phyloP scores from a whole-genome alignment of 2,329 filamentous ascomycete species.

The Calycina marina region DNA sequence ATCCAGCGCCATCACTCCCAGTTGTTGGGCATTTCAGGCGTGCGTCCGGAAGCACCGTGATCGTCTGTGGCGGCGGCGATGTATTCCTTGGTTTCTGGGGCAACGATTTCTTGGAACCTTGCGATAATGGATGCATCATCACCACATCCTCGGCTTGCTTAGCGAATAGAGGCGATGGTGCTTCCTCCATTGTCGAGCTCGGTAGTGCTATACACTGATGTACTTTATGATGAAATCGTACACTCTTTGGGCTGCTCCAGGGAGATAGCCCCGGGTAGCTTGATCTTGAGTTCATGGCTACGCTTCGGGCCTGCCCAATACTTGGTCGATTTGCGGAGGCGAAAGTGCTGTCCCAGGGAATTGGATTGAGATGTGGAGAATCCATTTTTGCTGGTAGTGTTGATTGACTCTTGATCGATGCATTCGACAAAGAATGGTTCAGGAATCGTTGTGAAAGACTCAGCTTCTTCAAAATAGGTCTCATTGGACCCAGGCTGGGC shows the following conservation, averaged over 20 bases:
- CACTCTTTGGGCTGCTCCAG: slow-evolving; percentile 1
- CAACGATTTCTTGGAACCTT: not conserved
- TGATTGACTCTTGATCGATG: slow-evolving; percentile 73
- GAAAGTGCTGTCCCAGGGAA: slow-evolving; percentile 28
- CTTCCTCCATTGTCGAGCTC: too few relatives aligned
- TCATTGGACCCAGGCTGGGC: too few relatives aligned
- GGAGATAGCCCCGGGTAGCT: not conserved
- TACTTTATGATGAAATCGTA: slow-evolving; percentile 1
- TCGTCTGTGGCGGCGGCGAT: not conserved
- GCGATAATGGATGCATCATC: not conserved
- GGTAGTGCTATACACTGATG: slow-evolving; percentile 1
- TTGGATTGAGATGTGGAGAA: slow-evolving; percentile 28
- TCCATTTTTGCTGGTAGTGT: slow-evolving; percentile 28
- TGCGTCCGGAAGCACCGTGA: slow-evolving; percentile 1
- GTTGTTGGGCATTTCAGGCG: not conserved
- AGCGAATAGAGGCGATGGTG: not conserved
- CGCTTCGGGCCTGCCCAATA: not conserved
- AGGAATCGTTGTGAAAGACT: slow-evolving; percentile 89
- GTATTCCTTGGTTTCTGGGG: not conserved
- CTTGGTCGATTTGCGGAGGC: not conserved
- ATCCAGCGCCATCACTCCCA: not conserved
- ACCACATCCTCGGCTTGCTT: not conserved
- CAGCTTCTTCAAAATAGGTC: slow-evolving; percentile 45
- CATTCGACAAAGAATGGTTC: slow-evolving; percentile 69
- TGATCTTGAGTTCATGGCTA: not conserved